Conservation (phyloP, 2,329 filamentous ascomycete species). For the Pseudopyrenochaeta lycopersici region DNA sequence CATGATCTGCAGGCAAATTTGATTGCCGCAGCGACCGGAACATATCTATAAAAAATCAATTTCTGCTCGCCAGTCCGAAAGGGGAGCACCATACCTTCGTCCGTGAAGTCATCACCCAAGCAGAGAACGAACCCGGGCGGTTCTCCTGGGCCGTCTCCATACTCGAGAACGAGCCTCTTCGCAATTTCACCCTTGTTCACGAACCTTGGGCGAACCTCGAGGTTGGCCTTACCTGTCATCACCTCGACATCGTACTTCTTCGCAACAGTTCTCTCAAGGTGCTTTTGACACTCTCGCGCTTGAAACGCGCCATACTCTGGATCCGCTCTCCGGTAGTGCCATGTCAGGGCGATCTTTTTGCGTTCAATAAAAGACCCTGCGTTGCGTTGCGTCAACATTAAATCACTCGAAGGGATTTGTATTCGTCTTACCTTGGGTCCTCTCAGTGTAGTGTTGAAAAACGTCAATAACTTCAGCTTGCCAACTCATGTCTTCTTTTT, state of each 20-base stretch:
- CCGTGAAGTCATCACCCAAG: slow-evolving; percentile 93
- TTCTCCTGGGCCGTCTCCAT: slow-evolving; percentile 65
- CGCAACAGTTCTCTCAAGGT: slow-evolving; percentile 78
- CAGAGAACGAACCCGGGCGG: slow-evolving; percentile 88
- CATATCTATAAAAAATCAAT: slow-evolving; percentile 65
- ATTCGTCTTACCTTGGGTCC: slow-evolving; percentile 73
- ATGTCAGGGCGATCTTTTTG: slow-evolving; percentile 93
- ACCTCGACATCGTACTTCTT: slow-evolving; percentile 92
- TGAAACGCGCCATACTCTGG: slow-evolving; percentile 84
- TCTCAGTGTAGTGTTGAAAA: slow-evolving; percentile 89
- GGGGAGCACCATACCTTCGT: slow-evolving; percentile 74
- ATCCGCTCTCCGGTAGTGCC: slow-evolving; percentile 95
- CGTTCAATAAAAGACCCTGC: slow-evolving; percentile 89
- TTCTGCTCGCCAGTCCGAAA: not conserved
- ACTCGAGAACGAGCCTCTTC: slow-evolving; percentile 80
- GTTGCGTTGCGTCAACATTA: slow-evolving; percentile 44
- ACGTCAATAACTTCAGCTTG: slow-evolving; percentile 83
- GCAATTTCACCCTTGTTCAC: slow-evolving; percentile 98
- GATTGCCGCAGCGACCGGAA: slow-evolving; percentile 79
- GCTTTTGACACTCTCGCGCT: slow-evolving; percentile 80
- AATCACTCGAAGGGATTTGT: not conserved
- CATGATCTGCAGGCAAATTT: slow-evolving; percentile 68
- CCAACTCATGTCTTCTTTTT: slow-evolving; percentile 90
- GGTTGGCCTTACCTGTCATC: slow-evolving; percentile 95
- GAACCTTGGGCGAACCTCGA: slow-evolving; percentile 95